Base-by-base conservation (phyloP, 306 rosid species). In the Alnus rubra region DNA sequence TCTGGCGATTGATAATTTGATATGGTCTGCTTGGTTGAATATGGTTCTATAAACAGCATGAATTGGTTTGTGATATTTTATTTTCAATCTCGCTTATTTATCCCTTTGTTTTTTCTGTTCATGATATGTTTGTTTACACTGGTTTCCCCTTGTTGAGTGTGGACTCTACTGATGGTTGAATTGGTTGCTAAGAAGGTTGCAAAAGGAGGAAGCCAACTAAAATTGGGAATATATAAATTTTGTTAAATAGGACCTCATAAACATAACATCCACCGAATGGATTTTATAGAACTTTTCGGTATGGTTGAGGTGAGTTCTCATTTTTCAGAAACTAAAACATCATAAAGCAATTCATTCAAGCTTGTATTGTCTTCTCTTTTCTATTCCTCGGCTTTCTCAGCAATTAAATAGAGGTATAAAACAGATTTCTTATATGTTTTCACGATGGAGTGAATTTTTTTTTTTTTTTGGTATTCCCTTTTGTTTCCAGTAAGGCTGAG, bases 41-140 rank as follows among this genome's bases (percentile, higher is more conserved):
- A 71, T 52, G 49, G 73, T 75, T 74, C 12, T 76, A 31, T 28
- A 71, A 48, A 74, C 79, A 69, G 74, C 78, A 71, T 80, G 82
- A 48, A 80, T 75, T 30, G 58, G 58, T 73, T 50, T 64, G 63
- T 42, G 74, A 77, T 76, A 54, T 37, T 18, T 39, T 69, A 12
- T 83, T 74, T 44, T 81, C 48, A 0, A 19, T 47, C 18, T 19
- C 30, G 63, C 33, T 71, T 10, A 58, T 64, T 80, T 48, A 5
- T 35, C 14, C 64, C 5, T 42, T 9, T 9, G 71, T 31, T 47
- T 63, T 47, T 73, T 81, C 71, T 48, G 50, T 58, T 39, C n/a
- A 7, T 63, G 44, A 74, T 39, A 51, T 62, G 4, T 51, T 33
- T 62, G 81, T 51, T 62, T 45, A 78, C 16, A 2, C 49, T n/a